These are phyloP conservation scores for Ophiocordyceps camponoti-floridani DNA, from an alignment of 2,329 filamentous ascomycete genomes.

Conservation along the genomic window DNA sequence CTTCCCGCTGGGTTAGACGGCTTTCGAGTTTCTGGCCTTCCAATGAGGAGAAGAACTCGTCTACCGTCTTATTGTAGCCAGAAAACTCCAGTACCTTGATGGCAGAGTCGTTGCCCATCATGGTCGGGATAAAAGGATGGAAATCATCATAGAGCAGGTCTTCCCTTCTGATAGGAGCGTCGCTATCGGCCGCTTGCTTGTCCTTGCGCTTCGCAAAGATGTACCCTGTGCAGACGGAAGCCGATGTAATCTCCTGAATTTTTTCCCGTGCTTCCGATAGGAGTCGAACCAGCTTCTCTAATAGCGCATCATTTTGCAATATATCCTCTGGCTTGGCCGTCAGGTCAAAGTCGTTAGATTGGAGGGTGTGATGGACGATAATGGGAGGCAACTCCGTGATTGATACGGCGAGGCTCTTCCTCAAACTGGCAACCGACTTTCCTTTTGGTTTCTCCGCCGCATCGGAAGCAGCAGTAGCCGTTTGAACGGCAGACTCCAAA, in stretches of 20 bases:
- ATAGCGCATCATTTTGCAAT: constrained; percentile 41
- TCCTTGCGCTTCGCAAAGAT: constrained; percentile 58
- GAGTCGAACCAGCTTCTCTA: constrained; percentile 50
- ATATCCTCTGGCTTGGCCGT: constrained; percentile 50
- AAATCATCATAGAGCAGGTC: constrained; percentile 79
- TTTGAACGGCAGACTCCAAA: constrained; percentile 47
- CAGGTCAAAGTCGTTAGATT: constrained; percentile 50
- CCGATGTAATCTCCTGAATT: constrained; percentile 48
- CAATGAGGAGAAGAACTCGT: constrained; percentile 93
- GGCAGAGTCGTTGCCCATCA: constrained; percentile 51
- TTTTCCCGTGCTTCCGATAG: constrained; percentile 54
- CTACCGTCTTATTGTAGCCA: constrained; percentile 81
- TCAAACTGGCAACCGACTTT: constrained; percentile 57
- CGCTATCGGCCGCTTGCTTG: constrained; percentile 11
- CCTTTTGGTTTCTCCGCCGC: constrained; percentile 39
- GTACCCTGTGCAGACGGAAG: constrained; percentile 56
- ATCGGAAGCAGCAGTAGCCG: constrained; percentile 26
- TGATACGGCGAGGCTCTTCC: constrained; percentile 63
- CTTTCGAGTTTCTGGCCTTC: constrained; percentile 88
- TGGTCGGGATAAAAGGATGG: constrained; percentile 73
- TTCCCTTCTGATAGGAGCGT: constrained; percentile 18
- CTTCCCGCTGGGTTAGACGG: constrained; percentile 63
- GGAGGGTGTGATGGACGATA: constrained; percentile 71
- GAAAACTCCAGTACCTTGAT: constrained; percentile 59
- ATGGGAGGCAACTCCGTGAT: constrained; percentile 83